A percentile compares a stretch with the other conserved stretches of the same genome.
Conservation (phyloP, 495 filamentous ascomycete species). For the Podospora pseudoanserina region DNA sequence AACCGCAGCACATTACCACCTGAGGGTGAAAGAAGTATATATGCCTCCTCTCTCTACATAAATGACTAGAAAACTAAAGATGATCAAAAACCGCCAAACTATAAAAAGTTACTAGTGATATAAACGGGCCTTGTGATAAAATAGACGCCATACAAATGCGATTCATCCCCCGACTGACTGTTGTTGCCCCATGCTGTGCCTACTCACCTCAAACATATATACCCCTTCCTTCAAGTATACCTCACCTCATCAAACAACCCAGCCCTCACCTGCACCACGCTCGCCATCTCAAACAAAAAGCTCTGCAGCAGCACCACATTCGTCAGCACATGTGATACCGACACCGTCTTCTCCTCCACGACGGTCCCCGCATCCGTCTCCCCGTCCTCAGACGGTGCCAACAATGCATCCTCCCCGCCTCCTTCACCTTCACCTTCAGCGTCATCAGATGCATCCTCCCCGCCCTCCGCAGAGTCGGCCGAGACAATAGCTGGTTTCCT, state of each 20-base stretch:
- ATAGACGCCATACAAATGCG: neutral
- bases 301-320: constrained; percentile 73
- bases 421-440: constrained; percentile 22
- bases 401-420: constrained; percentile 29
- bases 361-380: constrained; percentile 33
- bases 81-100: neutral
- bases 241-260: constrained; percentile 83
- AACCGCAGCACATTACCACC: neutral
- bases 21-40: neutral
- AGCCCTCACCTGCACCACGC: constrained; percentile 79
- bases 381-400: constrained; percentile 39
- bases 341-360: constrained; percentile 50
- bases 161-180: neutral
- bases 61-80: neutral
- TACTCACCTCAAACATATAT: neutral
- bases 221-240: constrained; percentile 43
- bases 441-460: constrained; percentile 13
- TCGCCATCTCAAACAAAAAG: constrained; percentile 85
- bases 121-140: neutral
- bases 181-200: neutral
- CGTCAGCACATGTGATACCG: constrained; percentile 82
- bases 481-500: constrained; percentile 27
- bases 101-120: constrained; percentile 4
- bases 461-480: constrained; percentile 21
- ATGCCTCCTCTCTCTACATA: neutral